Conservation (phyloP, 257 asterid species). For the Fraxinus excelsior region DNA sequence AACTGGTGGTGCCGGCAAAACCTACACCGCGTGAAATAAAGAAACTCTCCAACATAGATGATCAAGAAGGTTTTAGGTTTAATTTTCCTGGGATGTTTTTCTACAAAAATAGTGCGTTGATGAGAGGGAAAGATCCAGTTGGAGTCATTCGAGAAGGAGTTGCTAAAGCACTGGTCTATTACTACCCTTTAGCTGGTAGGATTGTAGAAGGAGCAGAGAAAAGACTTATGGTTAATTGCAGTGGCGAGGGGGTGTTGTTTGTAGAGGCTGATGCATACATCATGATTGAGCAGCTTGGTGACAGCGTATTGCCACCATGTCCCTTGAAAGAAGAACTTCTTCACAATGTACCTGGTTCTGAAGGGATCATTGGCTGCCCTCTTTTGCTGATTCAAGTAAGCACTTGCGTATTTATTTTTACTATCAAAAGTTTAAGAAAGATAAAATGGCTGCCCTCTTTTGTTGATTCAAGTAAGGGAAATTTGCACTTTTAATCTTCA, state of each 20-base stretch:
- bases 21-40: constrained; percentile 22
- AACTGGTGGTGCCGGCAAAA: constrained; percentile 4
- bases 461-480: too few species aligned
- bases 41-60: constrained; percentile 20
- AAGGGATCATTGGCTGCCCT: background rate
- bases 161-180: constrained; percentile 29
- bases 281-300: constrained; percentile 23
- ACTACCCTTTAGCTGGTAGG: constrained; percentile 38
- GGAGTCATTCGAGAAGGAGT: constrained; percentile 25
- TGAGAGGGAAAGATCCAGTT: constrained; percentile 27
- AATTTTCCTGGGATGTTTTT: constrained; percentile 16
- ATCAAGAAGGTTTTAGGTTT: constrained; percentile 14
- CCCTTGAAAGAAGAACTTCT: constrained; percentile 22
- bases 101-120: background rate
- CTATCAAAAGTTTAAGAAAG: too few species aligned
- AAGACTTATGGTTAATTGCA: constrained; percentile 34
- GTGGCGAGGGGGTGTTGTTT: constrained; percentile 29
- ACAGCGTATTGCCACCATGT: constrained; percentile 25
- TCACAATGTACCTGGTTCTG: background rate
- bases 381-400: constrained; percentile 1
- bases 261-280: constrained; percentile 36
- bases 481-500: too few species aligned
- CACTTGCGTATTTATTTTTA: too few species aligned
- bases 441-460: too few species aligned
- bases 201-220: constrained; percentile 22